Conservation (phyloP, 2,329 filamentous ascomycete species). For the Fusarium sp. region DNA sequence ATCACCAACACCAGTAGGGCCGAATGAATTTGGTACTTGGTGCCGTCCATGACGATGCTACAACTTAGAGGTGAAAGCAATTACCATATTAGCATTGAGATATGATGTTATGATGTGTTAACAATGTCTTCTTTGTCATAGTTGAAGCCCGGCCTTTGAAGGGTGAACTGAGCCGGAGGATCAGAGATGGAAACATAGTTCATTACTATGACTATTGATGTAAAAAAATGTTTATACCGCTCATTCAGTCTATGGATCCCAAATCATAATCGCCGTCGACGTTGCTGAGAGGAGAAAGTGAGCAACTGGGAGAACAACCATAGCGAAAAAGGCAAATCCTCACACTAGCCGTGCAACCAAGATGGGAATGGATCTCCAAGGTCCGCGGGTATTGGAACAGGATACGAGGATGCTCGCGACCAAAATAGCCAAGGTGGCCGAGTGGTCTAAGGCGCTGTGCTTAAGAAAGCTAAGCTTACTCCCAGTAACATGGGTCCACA, state of each 20-base stretch:
- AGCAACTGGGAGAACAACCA: neutral
- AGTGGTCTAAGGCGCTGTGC: neutral
- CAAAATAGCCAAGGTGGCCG: neutral
- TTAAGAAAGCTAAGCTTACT: neutral
- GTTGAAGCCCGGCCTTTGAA: too few relatives aligned
- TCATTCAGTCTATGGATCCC: neutral
- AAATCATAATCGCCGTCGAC: neutral
- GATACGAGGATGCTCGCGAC: neutral
- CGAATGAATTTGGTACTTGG: neutral
- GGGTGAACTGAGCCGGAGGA: too few relatives aligned
- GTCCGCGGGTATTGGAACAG: neutral
- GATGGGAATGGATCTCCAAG: too few relatives aligned
- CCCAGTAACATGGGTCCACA: neutral
- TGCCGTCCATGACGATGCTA: neutral
- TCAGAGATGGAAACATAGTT: neutral
- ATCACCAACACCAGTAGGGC: neutral
- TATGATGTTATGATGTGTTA: too few relatives aligned
- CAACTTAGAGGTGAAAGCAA: neutral
- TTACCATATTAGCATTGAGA: too few relatives aligned
- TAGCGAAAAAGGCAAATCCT: neutral
- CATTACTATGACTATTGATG: neutral
- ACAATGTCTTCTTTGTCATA: too few relatives aligned
- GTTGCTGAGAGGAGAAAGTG: neutral
- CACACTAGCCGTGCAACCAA: constrained; percentile 13
- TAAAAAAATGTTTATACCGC: neutral